These are phyloP conservation scores for Boletus coccyginus DNA, from an alignment of 768 basidiomycete genomes.

Conservation along the genomic window DNA sequence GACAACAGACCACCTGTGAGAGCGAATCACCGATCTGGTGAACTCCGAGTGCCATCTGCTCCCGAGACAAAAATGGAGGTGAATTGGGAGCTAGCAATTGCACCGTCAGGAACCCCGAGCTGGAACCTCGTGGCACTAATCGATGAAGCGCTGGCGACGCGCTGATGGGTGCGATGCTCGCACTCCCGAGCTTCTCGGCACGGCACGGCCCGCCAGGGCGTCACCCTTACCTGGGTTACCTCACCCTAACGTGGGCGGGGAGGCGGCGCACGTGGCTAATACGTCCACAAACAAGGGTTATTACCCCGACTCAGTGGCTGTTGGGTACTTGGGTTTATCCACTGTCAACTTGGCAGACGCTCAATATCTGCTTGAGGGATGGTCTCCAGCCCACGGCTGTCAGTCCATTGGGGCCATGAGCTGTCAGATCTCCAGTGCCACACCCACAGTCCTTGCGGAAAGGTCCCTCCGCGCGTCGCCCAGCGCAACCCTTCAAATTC, in stretches of 20 bases:
- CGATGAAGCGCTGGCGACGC: conserved; percentile 13
- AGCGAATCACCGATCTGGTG: conserved; percentile 6
- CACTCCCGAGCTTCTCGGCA: conserved; percentile 16
- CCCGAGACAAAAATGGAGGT: conserved; percentile 5
- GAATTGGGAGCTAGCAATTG: conserved; percentile 3
- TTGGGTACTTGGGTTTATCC: not conserved
- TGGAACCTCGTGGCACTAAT: conserved; percentile 20
- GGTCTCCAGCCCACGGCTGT: conserved; percentile 9
- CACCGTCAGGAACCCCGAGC: conserved; percentile 12
- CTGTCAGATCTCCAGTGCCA: conserved; percentile 7
- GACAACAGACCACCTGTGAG: not conserved
- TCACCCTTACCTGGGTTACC: not conserved
- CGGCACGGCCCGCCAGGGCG: not conserved
- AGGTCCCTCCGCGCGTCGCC: conserved; percentile 4
- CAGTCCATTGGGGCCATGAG: not conserved
- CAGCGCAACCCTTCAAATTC: conserved; percentile 15
- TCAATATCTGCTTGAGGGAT: not conserved
- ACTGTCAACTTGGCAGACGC: not conserved
- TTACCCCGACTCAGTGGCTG: not conserved
- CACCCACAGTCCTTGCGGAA: conserved; percentile 2
- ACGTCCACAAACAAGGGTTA: not conserved
- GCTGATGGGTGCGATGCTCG: conserved; percentile 19
- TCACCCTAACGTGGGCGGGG: not conserved
- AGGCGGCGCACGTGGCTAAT: conserved; percentile 5
- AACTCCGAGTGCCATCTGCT: conserved; percentile 2